Evolutionary conservation across 768 basidiomycete species (phyloP).

Genomic region (Termitomyces eurrhizus): DNA sequence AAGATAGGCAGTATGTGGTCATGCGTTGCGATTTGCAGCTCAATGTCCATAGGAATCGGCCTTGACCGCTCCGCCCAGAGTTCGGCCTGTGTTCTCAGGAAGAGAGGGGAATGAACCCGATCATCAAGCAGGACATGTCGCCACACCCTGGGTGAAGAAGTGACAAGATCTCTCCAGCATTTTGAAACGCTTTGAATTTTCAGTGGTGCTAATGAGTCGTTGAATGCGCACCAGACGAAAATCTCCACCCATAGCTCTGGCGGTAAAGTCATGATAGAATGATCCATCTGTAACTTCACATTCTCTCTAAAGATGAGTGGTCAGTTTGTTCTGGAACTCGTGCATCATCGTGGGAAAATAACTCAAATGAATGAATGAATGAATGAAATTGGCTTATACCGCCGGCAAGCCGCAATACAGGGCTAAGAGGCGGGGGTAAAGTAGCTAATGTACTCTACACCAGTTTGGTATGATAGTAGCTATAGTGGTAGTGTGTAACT

Average conservation of each 20-base stretch:
- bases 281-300: background rate
- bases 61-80: conserved; percentile 52
- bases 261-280: conserved; percentile 35
- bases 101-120: conserved; percentile 25
- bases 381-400: no score
- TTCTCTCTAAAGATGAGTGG: background rate
- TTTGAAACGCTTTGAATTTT: conserved; percentile 50
- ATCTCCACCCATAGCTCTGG: conserved; percentile 62
- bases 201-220: conserved; percentile 45
- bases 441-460: no score
- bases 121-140: conserved; percentile 51
- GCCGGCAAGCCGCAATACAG: no score
- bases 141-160: conserved; percentile 59
- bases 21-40: conserved; percentile 41
- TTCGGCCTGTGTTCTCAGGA: conserved; percentile 44
- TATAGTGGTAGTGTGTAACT: no score
- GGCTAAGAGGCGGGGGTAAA: no score
- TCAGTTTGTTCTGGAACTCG: background rate
- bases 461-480: no score
- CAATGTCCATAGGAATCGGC: conserved; percentile 52
- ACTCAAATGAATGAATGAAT: no score
- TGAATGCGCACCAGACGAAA: conserved; percentile 43
- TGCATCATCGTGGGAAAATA: background rate
- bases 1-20: conserved; percentile 60
- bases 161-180: conserved; percentile 53